These are phyloP conservation scores for Nasturtium officinale DNA, from an alignment of 345 rosid genomes.

Conservation along the genomic window DNA sequence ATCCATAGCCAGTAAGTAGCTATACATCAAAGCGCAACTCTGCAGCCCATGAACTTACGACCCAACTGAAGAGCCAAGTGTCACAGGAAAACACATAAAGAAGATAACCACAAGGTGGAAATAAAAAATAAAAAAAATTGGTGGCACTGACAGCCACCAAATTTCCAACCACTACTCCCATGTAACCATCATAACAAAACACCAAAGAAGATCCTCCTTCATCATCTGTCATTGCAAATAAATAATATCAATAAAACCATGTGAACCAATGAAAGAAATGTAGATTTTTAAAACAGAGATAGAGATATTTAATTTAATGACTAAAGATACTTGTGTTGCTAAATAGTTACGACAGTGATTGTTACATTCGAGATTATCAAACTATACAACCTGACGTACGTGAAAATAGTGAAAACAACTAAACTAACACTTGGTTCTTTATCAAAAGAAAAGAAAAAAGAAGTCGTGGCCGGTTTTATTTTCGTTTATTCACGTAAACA, in stretches of 20 bases:
- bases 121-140: neutral
- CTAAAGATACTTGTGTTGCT: neutral
- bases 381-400: neutral
- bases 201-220: conserved; percentile 32
- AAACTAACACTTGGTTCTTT: neutral
- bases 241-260: neutral
- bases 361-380: conserved; percentile 12
- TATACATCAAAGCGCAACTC: neutral
- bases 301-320: neutral
- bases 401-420: too few relatives aligned
- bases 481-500: neutral
- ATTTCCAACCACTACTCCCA: conserved; percentile 41
- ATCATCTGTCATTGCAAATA: neutral
- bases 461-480: neutral
- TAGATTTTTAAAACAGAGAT: neutral
- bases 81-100: neutral
- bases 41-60: conserved; percentile 9
- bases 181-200: conserved; percentile 41
- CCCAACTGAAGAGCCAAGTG: conserved; percentile 1
- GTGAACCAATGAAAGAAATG: neutral
- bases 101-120: neutral
- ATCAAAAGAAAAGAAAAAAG: neutral
- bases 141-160: conserved; percentile 44
- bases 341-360: conserved; percentile 26
- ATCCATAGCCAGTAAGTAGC: neutral